Evolutionary conservation across 2,329 filamentous ascomycete genomes (phyloP).

Genomic region (Celoporthe dispersa): DNA sequence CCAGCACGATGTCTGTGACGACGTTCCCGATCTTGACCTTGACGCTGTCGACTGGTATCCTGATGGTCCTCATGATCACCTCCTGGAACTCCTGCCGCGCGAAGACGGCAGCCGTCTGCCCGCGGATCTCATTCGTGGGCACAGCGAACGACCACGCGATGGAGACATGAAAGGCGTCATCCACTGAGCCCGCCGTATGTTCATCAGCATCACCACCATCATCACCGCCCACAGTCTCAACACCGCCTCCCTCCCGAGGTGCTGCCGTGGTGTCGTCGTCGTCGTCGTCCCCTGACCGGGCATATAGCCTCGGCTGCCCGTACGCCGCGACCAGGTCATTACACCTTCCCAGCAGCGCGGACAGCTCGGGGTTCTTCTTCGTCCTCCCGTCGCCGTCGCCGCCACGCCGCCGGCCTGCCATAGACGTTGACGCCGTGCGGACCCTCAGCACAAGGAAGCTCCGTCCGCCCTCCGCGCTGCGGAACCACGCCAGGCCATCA

Average conservation of each 20-base stretch:
- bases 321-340: slow-evolving; percentile 66
- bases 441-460: slow-evolving; percentile 84
- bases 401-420: neutral
- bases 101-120: slow-evolving; percentile 42
- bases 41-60: slow-evolving; percentile 61
- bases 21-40: slow-evolving; percentile 79
- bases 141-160: slow-evolving; percentile 78
- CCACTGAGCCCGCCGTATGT: slow-evolving; percentile 30
- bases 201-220: neutral
- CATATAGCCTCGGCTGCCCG: slow-evolving; percentile 74
- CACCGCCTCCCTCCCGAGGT: slow-evolving; percentile 27
- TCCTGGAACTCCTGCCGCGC: slow-evolving; percentile 31
- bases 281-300: slow-evolving; percentile 31
- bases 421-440: slow-evolving; percentile 29
- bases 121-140: slow-evolving; percentile 50
- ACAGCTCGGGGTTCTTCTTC: slow-evolving; percentile 58
- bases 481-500: slow-evolving; percentile 52
- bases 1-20: slow-evolving; percentile 56
- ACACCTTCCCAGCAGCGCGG: slow-evolving; percentile 65
- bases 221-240: slow-evolving; percentile 9
- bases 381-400: slow-evolving; percentile 31
- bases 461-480: slow-evolving; percentile 63
- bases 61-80: slow-evolving; percentile 44
- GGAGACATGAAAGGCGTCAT: slow-evolving; percentile 79
- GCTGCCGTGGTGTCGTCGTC: neutral